Base-by-base conservation (phyloP, 306 rosid species). In the Sicyos baderoa region DNA sequence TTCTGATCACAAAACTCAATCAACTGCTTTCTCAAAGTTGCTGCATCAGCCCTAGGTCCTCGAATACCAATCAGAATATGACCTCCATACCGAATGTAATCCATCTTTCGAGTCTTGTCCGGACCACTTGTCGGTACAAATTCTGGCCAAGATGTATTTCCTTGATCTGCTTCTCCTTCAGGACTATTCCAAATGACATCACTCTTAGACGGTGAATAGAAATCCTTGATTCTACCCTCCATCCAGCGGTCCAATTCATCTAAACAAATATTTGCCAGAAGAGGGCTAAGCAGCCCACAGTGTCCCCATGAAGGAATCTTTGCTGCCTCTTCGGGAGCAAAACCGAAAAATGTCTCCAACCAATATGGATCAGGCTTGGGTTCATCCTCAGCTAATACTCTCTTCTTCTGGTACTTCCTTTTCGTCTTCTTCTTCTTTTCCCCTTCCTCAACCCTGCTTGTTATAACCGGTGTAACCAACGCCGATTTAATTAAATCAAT, bases 351-450 rank as follows among this genome's bases (percentile, higher is more conserved):
- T 0, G 88, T 74, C 32, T 89, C 95, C 57, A 92, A 73, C 98
- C 98, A 89, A 83, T 92, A 92, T 6, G 98, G 98, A 76, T 92
- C 96, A 1, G 98, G 98, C 83, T 92, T 92, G 3, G 96, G 98
- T 78, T 92, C 96, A 56, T 89, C 98, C 80, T 92, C 98, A 0
- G 89, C 96, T 73, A 92, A 73, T 17, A 92, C 95, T 77, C 89
- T 83, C 83, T 92, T 92, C 85, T 92, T 92, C 82, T 89, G 98
- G 67, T 92, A 89, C 87, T 92, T 92, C 81, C 96, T 84, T 63
- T 83, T 86, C 72, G 12, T 81, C 79, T 72, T 90, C 61, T 90
- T 90, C 77, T 85, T 79, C 82, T 79, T 83, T 82, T 72, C 82
- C 62, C 82, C 89, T 21, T 84, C 91, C 1, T 80, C 90, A 56